Evolutionary conservation across 2,329 filamentous ascomycete species (phyloP), one percentile per base, ranked within the genome.

Genomic region (Cyanodermella asteris): DNA sequence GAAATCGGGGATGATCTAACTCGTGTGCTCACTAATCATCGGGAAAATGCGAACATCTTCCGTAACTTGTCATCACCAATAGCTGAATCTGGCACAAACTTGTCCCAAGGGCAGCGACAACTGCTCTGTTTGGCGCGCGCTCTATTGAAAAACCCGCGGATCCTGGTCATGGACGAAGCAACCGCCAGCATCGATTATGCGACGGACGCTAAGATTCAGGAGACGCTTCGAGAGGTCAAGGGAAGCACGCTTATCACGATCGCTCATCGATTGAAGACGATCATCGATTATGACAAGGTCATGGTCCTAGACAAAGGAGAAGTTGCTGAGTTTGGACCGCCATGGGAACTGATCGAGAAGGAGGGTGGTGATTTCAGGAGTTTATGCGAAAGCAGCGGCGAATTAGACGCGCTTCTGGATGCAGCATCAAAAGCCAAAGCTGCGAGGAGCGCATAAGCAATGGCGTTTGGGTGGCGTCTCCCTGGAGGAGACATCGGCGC

Each of bases 101-200:
- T 97, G 7, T 94, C 84, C 0, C 87, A 97, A 49, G 87, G 87
- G 23, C 87, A 97, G 46, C 71, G 87, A 6, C 87, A 97, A 49
- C 71, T 97, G 7, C 59, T 97, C 28, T 97, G 87, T 44, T 67
- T 97, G 7, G 87, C 84, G 0, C 72, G 87, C 28, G 87, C 87
- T 0, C 67, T 97, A 36, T 72, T 97, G 34, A 93, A 91, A 51
- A 66, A 68, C 17, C 82, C 87, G 0, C 82, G 76, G 35, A 81
- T 97, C 2, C 59, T 97, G n/a, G 73, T 97, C 42, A 94, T 97
- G 87, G 87, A 97, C 48, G 87, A 97, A 55, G 87, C 87, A 1
- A 97, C 87, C 1, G 87, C 87, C 0, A 91, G 78, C 0, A 94
- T 97, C 41, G 87, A 97, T 51, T 94, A 94, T 49, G 74, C 72